phyloP scores from a whole-genome alignment of 2,329 filamentous ascomycete genomes.

The Sporothrix sp. region DNA sequence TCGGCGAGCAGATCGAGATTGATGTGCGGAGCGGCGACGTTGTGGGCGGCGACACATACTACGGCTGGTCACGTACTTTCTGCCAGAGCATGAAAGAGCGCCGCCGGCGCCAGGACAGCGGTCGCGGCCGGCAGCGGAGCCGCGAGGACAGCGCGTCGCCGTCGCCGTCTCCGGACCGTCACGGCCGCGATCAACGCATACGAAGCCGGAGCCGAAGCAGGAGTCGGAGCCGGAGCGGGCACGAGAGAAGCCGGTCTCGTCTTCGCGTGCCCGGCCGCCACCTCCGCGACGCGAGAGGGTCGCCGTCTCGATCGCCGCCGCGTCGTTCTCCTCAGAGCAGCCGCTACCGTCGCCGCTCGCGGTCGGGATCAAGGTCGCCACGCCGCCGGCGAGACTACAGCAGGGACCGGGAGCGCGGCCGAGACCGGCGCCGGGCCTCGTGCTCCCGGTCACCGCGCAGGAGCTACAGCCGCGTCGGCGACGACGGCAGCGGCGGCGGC shows the following conservation, averaged over 20 bases:
- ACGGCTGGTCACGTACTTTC: slow-evolving; percentile 76
- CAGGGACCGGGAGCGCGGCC: background rate
- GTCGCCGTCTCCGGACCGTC: background rate
- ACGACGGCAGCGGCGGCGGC: too few relatives aligned
- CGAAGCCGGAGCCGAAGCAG: background rate
- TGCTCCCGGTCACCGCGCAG: background rate
- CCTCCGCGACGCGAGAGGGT: background rate
- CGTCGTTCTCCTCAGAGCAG: background rate
- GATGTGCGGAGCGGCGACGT: slow-evolving; percentile 59
- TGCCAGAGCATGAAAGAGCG: slow-evolving; percentile 69
- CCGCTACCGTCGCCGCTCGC: background rate
- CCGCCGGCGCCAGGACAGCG: slow-evolving; percentile 21
- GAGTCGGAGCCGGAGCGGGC: background rate
- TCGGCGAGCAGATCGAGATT: slow-evolving; percentile 58
- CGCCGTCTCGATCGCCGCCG: background rate
- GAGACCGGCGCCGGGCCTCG: background rate
- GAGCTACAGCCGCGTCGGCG: background rate
- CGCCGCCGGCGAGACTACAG: background rate
- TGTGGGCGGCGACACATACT: slow-evolving; percentile 63
- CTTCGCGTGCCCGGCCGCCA: background rate
- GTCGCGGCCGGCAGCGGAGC: background rate
- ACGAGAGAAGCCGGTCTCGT: background rate
- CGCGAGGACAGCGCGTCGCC: too few relatives aligned
- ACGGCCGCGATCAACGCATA: background rate
- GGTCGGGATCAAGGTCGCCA: slow-evolving; percentile 7